phyloP scores from a whole-genome alignment of 148 eudicot species.

The Rhododendron kiyosumense region DNA sequence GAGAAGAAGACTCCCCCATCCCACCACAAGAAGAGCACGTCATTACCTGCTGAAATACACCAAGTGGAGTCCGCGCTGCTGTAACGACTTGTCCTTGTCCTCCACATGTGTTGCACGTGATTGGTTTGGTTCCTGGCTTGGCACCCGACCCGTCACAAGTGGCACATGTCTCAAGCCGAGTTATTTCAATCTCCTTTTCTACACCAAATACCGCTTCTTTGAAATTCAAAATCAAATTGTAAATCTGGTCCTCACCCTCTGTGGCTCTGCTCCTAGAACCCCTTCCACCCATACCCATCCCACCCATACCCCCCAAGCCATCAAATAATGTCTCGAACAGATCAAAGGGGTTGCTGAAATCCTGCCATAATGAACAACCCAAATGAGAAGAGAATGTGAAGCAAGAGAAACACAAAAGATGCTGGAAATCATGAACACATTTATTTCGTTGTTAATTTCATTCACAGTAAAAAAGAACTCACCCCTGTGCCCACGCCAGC shows the following conservation, averaged over 20 bases:
- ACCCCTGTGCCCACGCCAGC: conserved; percentile 87
- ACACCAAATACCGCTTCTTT: conserved; percentile 92
- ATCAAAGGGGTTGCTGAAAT: conserved; percentile 93
- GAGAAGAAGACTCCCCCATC: conserved; percentile 66
- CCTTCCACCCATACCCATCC: conserved; percentile 76
- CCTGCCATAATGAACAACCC: conserved; percentile 41
- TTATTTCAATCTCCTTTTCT: conserved; percentile 83
- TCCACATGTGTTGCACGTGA: conserved; percentile 68
- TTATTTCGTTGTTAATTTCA: not conserved
- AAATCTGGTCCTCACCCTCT: conserved; percentile 82
- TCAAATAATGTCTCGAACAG: conserved; percentile 85
- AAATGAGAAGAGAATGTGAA: not conserved
- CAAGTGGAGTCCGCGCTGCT: conserved; percentile 84
- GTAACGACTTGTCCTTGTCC: conserved; percentile 97
- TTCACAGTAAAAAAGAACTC: conserved; percentile 22
- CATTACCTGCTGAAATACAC: conserved; percentile 88
- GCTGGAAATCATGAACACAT: not conserved
- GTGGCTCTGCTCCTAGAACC: conserved; percentile 65
- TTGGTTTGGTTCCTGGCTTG: conserved; percentile 69
- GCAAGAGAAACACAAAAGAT: not conserved
- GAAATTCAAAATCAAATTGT: conserved; percentile 72
- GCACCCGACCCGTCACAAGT: conserved; percentile 96
- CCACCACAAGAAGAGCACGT: conserved; percentile 87
- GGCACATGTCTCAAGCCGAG: conserved; percentile 68
- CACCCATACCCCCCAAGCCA: conserved; percentile 72